Evolutionary conservation across 306 rosid species (phyloP), one percentile per base, ranked within the genome.

Genomic region (Sindora glabra): DNA sequence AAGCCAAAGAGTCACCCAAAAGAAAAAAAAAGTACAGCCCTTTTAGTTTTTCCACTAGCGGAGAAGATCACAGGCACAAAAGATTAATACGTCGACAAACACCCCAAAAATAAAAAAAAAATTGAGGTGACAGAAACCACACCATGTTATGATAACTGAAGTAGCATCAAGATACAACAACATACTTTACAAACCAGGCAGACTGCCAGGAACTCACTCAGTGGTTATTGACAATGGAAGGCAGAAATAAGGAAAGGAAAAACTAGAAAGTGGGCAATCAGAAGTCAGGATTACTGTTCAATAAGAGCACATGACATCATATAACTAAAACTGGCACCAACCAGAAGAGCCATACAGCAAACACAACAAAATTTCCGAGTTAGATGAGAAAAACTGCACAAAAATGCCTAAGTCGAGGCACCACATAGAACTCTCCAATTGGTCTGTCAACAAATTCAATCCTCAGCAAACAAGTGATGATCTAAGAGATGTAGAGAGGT

Each of bases 381-480:
- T 61, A 69, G 62, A 58, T 32, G 27, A 32, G 49, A 73, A 74
- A 81, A 77, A 70, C 69, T 61, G 27, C 69, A 24, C 29, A 10
- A 21, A 61, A 1, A 46, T 24, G 72, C 57, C 52, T n/a, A 32
- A 23, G 48, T 48, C 16, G 33, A 17, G 57, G 44, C 63, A 69
- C 73, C 51, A 48, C 75, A 68, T 55, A 46, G 39, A 52, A 72
- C 64, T 49, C 26, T 65, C 33, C 24, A 15, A 42, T 45, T 29
- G 60, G 21, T 23, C 18, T 12, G 67, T 54, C 27, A 26, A 59
- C 3, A 30, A 64, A 25, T 51, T 29, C 64, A 41, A 22, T 34
- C 19, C 21, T 76, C 69, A 90, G 65, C 92, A 90, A 70, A 86
- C 90, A 18, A 90, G 90, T 25, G 97, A 89, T 46, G 88, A 84